Evolutionary conservation across 768 basidiomycete species (phyloP).

Genomic region (Harrya chromipes): DNA sequence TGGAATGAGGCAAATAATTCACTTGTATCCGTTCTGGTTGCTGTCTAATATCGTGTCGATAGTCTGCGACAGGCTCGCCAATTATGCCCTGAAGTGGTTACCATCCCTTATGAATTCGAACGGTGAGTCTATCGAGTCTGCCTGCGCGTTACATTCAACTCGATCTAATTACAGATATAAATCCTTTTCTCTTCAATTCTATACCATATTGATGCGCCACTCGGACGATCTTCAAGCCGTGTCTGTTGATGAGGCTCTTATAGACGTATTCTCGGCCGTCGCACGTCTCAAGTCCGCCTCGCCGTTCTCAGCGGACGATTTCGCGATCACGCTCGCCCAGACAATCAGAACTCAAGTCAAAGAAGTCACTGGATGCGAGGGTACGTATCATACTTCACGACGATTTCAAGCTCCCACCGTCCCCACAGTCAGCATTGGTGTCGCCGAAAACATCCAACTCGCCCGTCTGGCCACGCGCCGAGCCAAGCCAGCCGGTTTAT

Average conservation of each 20-base stretch:
- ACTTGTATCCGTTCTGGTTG: not conserved
- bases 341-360: constrained; percentile 73
- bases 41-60: constrained; percentile 3
- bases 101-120: constrained; percentile 94
- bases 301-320: constrained; percentile 40
- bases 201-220: constrained; percentile 85
- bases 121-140: constrained; percentile 39
- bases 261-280: constrained; percentile 75
- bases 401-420: not conserved
- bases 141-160: not conserved
- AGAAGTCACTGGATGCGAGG: constrained; percentile 81
- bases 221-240: constrained; percentile 94
- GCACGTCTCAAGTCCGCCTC: constrained; percentile 31
- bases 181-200: constrained; percentile 80
- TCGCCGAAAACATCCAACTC: constrained; percentile 87
- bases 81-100: constrained; percentile 67
- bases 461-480: constrained; percentile 87
- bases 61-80: constrained; percentile 79
- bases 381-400: constrained; percentile 34
- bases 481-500: constrained; percentile 90
- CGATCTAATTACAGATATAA: constrained; percentile 61
- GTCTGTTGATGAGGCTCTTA: constrained; percentile 92
- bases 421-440: constrained; percentile 82
- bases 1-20: constrained; percentile 78
- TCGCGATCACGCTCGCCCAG: constrained; percentile 78